Evolutionary conservation across 208 protist genomes (phyloP), one percentile per base, ranked within the genome.

Genomic region (Crithidia acanthocephali): DNA sequence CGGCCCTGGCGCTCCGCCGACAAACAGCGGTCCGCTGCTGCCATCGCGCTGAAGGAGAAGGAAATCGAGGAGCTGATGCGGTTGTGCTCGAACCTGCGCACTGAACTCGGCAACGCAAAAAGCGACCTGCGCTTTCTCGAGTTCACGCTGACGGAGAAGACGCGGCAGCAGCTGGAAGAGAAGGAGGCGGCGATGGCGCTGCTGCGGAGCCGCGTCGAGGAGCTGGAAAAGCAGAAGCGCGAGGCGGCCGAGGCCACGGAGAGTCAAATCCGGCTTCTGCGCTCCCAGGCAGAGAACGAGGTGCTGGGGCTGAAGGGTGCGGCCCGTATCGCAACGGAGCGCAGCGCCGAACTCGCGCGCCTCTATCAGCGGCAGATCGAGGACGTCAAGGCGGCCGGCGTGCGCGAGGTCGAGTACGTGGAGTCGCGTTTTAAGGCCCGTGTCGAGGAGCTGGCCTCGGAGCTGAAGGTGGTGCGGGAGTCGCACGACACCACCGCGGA

Each of bases 31-130:
- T 72, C 75, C n/a, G 80, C 86, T 5, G 76, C 64, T 3, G 55
- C 58, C 11, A 72, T 95, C 16, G 86, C 88, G 9, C 62, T 93
- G 52, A 97, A 93, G 77, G 90, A 97, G 51, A 85, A 94, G 58
- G 92, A 97, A 63, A 95, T 97, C 68, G 92, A 97, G 74, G 80
- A 86, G 63, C 78, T 95, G n/a, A 76, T 92, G 79, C 86, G 87
- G 15, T 79, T 88, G 69, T 95, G 86, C 71, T 94, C 89, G 0
- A 79, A 69, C 44, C 76, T 97, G 40, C 79, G 90, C 25, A 94
- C 86, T 6, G 80, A 97, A 56, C 80, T 97, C 0, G 85, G 88
- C 47, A 97, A 94, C 72, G 85, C 79, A 0, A 81, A 84, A 48
- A 86, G 85, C 59, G 89, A 95, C 59, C 63, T 79, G n/a, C 83